phyloP scores from a whole-genome alignment of 2,329 filamentous ascomycete species.

The Neospermospora avenae region DNA sequence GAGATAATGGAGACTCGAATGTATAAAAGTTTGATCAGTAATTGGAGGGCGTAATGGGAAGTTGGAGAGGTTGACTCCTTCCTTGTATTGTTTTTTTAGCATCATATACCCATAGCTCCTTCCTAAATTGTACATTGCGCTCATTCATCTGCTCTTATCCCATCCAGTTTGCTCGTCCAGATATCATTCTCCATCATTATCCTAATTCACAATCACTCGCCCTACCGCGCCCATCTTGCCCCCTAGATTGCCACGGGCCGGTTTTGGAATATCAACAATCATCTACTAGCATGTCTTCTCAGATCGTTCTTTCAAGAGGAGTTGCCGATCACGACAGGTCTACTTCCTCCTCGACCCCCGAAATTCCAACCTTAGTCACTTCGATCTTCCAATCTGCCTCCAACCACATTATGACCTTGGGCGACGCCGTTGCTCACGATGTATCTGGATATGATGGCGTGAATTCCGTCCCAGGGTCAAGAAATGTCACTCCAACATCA shows the following conservation, averaged over 20 bases:
- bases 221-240: neutral
- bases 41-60: conserved; percentile 14
- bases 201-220: neutral
- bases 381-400: conserved; percentile 31
- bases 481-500: neutral
- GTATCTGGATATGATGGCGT: conserved; percentile 1
- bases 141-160: neutral
- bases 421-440: conserved; percentile 18
- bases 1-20: conserved; percentile 37
- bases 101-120: conserved; percentile 20
- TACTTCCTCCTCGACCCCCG: conserved; percentile 4
- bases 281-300: conserved; percentile 40
- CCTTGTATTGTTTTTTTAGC: conserved; percentile 9
- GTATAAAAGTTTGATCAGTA: conserved; percentile 24
- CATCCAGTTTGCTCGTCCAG: neutral
- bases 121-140: conserved; percentile 7
- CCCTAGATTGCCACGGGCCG: neutral
- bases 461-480: neutral
- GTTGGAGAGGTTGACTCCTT: conserved; percentile 14
- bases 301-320: conserved; percentile 44
- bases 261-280: neutral
- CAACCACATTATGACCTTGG: conserved; percentile 31
- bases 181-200: neutral
- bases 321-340: conserved; percentile 38
- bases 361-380: conserved; percentile 18